Conservation (phyloP, 164 flowering plant species). For the Umbilicus rupestris region DNA sequence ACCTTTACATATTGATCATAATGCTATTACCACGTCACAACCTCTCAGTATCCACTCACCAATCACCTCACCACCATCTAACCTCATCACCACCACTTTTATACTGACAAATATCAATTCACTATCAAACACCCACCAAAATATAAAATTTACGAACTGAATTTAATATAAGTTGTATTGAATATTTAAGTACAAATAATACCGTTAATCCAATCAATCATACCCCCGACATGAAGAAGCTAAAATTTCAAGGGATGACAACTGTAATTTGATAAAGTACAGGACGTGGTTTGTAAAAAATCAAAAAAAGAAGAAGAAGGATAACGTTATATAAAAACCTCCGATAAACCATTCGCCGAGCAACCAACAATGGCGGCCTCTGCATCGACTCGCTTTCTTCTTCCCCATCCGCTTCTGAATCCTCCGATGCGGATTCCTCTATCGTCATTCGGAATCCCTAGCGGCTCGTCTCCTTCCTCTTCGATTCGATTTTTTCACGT, state of each 20-base stretch:
- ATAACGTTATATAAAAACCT: not conserved
- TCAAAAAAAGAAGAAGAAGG: not conserved
- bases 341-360: not conserved
- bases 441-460: slow-evolving; percentile 13
- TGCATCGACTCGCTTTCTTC: slow-evolving; percentile 10
- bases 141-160: too few relatives aligned
- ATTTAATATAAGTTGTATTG: too few relatives aligned
- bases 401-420: slow-evolving; percentile 11
- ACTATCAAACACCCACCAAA: too few relatives aligned
- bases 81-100: too few relatives aligned
- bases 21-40: too few relatives aligned
- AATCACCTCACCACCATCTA: too few relatives aligned
- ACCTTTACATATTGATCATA: too few relatives aligned
- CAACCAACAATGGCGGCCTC: slow-evolving; percentile 22
- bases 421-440: slow-evolving; percentile 11
- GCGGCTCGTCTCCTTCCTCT: not conserved
- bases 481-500: slow-evolving; percentile 3
- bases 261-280: not conserved
- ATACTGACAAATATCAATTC: too few relatives aligned
- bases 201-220: too few relatives aligned
- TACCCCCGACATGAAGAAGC: too few relatives aligned
- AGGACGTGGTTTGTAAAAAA: not conserved
- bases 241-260: not conserved
- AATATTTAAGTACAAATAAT: too few relatives aligned
- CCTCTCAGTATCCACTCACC: too few relatives aligned